Evolutionary conservation across 2,329 filamentous ascomycete genomes (phyloP), one percentile per base, ranked within the genome.

Genomic region (Penicillium psychrosexuale): DNA sequence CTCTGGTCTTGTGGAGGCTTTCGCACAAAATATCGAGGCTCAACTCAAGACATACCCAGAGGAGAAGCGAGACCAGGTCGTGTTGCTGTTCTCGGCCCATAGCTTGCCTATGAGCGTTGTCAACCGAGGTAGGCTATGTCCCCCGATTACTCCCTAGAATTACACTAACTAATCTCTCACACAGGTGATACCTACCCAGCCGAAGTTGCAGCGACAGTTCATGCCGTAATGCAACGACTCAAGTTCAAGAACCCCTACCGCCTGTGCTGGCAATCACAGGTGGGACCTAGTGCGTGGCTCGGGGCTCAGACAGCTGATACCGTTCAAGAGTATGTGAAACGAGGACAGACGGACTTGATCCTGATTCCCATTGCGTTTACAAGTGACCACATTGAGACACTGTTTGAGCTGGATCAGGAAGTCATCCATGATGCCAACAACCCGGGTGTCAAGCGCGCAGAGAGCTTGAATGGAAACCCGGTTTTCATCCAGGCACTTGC

Each of bases 361-460:
- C 80, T 99, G 7, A 91, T 99, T 53, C 94, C 94, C 0, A 95
- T 99, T 61, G 94, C 94, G 6, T 99, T 99, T 72, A 99, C 94
- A 0, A 96, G 90, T n/a, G 94, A 99, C 68, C 94, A 99, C 71
- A 99, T 99, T 63, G 94, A 99, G 77, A 99, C 94, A 0, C 80
- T 99, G 0, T 97, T 88, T 71, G 94, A 99, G 74, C 79, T 99
- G 49, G 94, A 99, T 72, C 82, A 90, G 66, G 94, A 99, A 75
- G 91, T 99, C 37, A 97, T 99, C 68, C 89, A 90, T 55, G 92
- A 96, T 60, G 76, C 76, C 36, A 73, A 90, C 84, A 84, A 89
- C 66, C 77, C 84, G 0, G 91, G 92, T 31, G 86, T 99, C 60
- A 96, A 95, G 80, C 84, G 94, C 54, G 90, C 88, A 1, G 94